Evolutionary conservation across 2,329 filamentous ascomycete species (phyloP), one percentile per base, ranked within the genome.

Genomic region (Cytospora piceae): DNA sequence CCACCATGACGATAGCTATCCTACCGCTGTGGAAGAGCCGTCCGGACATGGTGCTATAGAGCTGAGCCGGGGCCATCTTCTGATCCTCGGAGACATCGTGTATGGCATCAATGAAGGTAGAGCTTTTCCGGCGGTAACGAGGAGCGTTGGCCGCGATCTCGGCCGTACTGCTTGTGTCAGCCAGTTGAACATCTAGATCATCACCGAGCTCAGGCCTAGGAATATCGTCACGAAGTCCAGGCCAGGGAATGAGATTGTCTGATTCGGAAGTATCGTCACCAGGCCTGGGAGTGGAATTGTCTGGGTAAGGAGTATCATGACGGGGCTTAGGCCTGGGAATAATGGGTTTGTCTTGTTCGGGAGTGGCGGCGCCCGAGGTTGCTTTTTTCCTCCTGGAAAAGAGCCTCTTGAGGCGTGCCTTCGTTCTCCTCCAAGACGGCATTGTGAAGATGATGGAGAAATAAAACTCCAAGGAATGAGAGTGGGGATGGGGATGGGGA

Each of bases 11-110:
- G 72, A 99, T 98, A 57, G 94, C 94, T 75, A 99, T 99, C 65
- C 94, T 89, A 57, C 95, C 95, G 27, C 95, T 97, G 78, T 99
- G 95, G 77, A 99, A 99, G 34, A 99, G 87, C 52, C 95, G 88
- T 58, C 95, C 95, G 57, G 94, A 98, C 85, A 98, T 96, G 61
- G 95, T 99, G 77, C 93, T 97, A 81, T 99, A 99, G 55, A 99
- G 85, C 80, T 99, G 95, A 71, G 95, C 95, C 34, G 95, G 95
- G 6, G 95, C 95, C 86, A 96, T 87, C 72, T 94, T 82, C 69
- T 82, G 79, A 73, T 93, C 93, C 75, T 94, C 90, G 11, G 92
- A 88, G 62, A 96, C 84, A 82, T 98, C 94, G 79, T 98, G 94
- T 73, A 98, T 97, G 70, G 92, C 94, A 83, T 98, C 95, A 73